Evolutionary conservation across 176 grass and related monocot species (phyloP), one percentile per base, ranked within the genome.

Genomic region (Avena atlantica): DNA sequence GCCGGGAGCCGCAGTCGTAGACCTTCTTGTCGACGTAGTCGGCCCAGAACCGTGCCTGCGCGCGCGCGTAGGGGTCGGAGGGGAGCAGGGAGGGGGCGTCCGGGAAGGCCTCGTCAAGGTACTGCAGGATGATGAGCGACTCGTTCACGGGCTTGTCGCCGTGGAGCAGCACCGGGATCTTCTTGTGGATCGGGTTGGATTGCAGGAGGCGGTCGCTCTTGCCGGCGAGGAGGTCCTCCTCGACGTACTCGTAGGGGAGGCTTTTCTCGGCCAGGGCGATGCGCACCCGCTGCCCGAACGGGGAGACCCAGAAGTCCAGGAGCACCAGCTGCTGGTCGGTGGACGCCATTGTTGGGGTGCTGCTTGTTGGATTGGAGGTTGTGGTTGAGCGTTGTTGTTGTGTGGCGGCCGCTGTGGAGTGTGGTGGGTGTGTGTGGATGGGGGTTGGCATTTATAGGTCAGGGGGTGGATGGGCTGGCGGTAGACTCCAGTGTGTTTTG

Each of bases 131-230:
- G 86, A 84, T 3, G 85, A 90, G 80, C 2, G 94, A 96, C 79
- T 96, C 94, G 86, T 80, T 90, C 17, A 93, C 16, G 60, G 85
- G 59, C 40, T 55, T 81, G 80, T 86, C 90, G 74, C 23, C 70
- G 82, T 97, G 92, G 85, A 97, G 48, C 7, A 97, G 87, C 2
- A 97, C 90, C 0, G 94, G 94, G 55, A 94, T 77, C 84, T 97
- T 97, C 92, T 94, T 94, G 85, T 97, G 85, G 4, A 97, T 2
- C 0, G 95, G 95, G 80, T 97, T 97, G 74, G 91, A 81, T n/a
- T n/a, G n/a, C n/a, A 95, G 79, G 66, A 95, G 81, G 8, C 95
- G 87, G 16, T 91, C 86, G 86, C 95, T 91, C 91, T 98, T 95
- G 40, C 83, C 64, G 48, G 0, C 76, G 6, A 91, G 23, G 1